Evolutionary conservation across 805 yeast genomes (phyloP).

Genomic region (Sugiyamaella lignohabitans): DNA sequence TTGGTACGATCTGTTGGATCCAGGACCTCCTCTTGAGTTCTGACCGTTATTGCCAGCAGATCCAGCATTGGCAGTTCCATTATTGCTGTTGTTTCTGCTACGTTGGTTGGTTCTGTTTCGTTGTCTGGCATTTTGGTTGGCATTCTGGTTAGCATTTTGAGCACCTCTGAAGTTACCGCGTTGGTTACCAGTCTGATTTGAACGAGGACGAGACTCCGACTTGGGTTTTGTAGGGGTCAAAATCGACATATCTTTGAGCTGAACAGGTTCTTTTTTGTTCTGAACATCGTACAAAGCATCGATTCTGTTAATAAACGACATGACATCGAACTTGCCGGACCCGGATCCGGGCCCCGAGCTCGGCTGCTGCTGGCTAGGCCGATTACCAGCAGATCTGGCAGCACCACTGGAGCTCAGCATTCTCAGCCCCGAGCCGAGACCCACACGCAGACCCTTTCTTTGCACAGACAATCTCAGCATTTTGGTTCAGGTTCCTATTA

Average conservation of each 20-base stretch:
- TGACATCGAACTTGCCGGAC: constrained; percentile 13
- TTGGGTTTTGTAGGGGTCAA: constrained; percentile 1
- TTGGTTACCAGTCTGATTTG: too few species aligned
- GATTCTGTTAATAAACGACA: constrained; percentile 15
- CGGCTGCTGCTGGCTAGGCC: too few species aligned
- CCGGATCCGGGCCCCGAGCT: too few species aligned
- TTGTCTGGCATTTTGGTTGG: not conserved
- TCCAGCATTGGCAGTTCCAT: not conserved
- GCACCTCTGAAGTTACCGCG: not conserved
- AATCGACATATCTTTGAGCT: not conserved
- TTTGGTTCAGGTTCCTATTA: too few species aligned
- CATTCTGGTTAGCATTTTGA: not conserved
- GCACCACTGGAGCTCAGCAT: not conserved
- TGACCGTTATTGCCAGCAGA: not conserved
- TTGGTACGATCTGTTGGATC: too few species aligned
- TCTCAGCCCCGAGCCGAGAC: not conserved
- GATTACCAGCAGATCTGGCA: too few species aligned
- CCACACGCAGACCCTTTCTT: not conserved
- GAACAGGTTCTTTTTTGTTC: constrained; percentile 9
- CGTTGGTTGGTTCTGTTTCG: not conserved
- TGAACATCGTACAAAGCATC: constrained; percentile 15
- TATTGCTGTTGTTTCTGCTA: not conserved
- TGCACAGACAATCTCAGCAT: not conserved
- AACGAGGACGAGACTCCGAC: not conserved
- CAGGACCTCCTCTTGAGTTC: not conserved